phyloP scores from a whole-genome alignment of 306 rosid genomes.

The Geum urbanum region DNA sequence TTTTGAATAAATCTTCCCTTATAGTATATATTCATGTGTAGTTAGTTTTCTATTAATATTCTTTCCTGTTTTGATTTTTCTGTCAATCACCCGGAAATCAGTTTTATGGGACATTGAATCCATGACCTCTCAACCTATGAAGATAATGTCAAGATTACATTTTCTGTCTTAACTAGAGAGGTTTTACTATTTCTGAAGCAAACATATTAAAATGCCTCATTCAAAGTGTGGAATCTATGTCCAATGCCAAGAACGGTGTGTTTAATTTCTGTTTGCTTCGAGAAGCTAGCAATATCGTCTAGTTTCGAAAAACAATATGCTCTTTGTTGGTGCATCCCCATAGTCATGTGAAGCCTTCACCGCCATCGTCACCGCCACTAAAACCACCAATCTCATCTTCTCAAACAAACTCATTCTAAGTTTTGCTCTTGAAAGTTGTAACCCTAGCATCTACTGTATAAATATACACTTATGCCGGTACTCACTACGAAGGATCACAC shows the following conservation, averaged over 20 bases:
- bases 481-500: not conserved
- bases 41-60: not conserved
- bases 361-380: not conserved
- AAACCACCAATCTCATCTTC: constrained; percentile 11
- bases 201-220: too few relatives aligned
- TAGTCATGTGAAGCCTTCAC: constrained; percentile 29
- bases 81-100: too few relatives aligned
- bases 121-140: too few relatives aligned
- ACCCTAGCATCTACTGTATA: not conserved
- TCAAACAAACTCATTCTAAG: not conserved
- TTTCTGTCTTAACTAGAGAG: too few relatives aligned
- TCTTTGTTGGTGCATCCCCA: constrained; percentile 46
- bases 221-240: too few relatives aligned
- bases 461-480: not conserved
- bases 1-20: too few relatives aligned
- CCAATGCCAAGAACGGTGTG: too few relatives aligned
- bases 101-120: too few relatives aligned
- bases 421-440: not conserved
- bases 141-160: too few relatives aligned
- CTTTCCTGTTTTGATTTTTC: not conserved
- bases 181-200: not conserved
- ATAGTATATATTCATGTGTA: not conserved
- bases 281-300: too few relatives aligned
- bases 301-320: constrained; percentile 47
- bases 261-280: too few relatives aligned